Evolutionary conservation across 192 early-diverging fungal species (phyloP).

Genomic region (Fimicolochytrium jonesii): DNA sequence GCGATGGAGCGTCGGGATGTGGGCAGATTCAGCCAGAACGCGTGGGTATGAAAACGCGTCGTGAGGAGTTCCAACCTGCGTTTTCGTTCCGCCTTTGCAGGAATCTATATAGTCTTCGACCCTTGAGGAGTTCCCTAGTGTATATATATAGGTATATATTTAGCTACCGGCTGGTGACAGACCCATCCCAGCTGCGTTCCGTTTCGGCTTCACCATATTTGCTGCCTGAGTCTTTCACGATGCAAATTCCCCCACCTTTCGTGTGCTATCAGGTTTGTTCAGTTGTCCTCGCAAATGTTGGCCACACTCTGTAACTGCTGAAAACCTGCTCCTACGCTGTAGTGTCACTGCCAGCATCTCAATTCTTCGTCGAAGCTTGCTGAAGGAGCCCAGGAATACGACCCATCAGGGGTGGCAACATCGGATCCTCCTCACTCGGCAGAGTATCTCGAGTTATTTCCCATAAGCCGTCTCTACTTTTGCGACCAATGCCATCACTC

Average conservation of each 20-base stretch:
- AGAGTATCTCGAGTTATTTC: conserved; percentile 20
- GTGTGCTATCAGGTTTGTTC: conserved; percentile 12
- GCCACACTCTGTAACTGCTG: background rate
- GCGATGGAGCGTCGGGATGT: too few species aligned
- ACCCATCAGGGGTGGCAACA: background rate
- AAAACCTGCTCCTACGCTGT: background rate
- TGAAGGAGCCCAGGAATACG: background rate
- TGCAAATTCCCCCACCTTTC: conserved; percentile 15
- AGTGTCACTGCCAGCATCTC: conserved; percentile 19
- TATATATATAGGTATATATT: too few species aligned
- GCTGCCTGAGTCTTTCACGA: too few species aligned
- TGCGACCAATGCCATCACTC: conserved; percentile 83
- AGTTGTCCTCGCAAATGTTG: background rate
- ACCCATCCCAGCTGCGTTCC: too few species aligned
- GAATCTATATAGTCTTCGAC: too few species aligned
- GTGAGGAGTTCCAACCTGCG: too few species aligned
- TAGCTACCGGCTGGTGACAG: too few species aligned
- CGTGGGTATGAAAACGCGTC: too few species aligned
- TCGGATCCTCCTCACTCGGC: background rate
- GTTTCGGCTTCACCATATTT: too few species aligned
- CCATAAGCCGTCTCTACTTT: conserved; percentile 63
- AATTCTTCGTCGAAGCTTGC: background rate
- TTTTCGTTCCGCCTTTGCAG: too few species aligned
- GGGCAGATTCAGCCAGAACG: too few species aligned
- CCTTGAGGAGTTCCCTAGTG: too few species aligned